Evolutionary conservation across 768 basidiomycete genomes (phyloP), one percentile per base, ranked within the genome.

Genomic region (Tephrocybe sp.): DNA sequence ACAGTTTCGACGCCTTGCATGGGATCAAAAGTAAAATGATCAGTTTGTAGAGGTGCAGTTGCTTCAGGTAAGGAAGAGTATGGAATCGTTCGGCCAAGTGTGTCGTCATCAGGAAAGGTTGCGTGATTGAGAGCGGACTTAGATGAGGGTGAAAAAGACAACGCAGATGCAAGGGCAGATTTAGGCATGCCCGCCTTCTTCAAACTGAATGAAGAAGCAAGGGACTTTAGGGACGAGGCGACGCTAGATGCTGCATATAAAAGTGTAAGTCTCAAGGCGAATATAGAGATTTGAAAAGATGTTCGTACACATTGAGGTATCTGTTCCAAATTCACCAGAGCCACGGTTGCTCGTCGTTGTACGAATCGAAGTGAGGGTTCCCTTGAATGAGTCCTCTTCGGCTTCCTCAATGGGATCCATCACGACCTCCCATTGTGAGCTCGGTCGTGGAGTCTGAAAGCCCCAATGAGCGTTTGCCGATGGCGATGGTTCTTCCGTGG

Each of bases 351-450:
- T 61, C 10, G 51, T 52, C 16, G 68, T 36, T 6, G 74, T 77
- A 24, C 70, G 66, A 53, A 75, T 62, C 3, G 79, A 81, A 4
- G 73, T 71, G 9, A 83, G 60, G 0, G 75, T 81, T 36, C 76
- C 74, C 61, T 71, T 75, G 5, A 71, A 74, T 27, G 72, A 76
- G 53, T 59, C 67, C 53, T 88, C 86, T 29, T 86, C 84, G 15
- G 73, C 42, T 50, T 91, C 88, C 43, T 79, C 71, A 30, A 87
- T 91, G 50, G 80, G 79, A 46, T 91, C 89, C 83, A 91, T 90
- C n/a, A 91, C 80, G 51, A 91, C 70, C 61, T 89, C 87, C 88
- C 91, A 91, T 57, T 86, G 84, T 58, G 88, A 86, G 59, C 87
- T 88, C 0, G 86, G 85, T 36, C 86, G 76, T 9, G 81, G 69